phyloP scores from a whole-genome alignment of 2,329 filamentous ascomycete species.

The Leptographium galeiforme region DNA sequence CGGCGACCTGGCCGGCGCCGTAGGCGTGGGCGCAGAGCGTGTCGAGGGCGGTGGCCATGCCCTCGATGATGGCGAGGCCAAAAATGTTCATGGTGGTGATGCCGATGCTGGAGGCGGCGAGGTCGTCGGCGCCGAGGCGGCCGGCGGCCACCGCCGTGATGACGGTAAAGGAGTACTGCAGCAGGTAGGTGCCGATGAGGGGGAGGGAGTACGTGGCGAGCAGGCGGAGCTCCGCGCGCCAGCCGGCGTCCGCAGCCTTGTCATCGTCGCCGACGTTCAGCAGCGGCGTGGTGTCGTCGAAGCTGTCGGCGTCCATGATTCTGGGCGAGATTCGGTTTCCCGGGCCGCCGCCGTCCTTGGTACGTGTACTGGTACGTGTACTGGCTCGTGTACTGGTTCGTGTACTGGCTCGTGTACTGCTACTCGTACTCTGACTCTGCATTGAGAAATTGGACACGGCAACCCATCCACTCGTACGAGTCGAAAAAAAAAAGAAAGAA shows the following conservation, averaged over 20 bases:
- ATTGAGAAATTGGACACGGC: no score
- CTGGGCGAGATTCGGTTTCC: no score
- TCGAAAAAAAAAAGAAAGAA: no score
- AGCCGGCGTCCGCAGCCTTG: constrained; percentile 21
- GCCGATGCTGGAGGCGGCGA: constrained; percentile 38
- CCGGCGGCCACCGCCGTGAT: constrained; percentile 49
- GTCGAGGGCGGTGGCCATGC: constrained; percentile 58
- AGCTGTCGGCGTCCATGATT: no score
- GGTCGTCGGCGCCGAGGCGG: constrained; percentile 42
- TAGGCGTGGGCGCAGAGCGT: constrained; percentile 64
- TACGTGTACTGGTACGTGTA: no score
- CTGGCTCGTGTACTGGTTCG: no score
- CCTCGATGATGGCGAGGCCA: constrained; percentile 47
- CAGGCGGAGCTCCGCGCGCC: constrained; percentile 55
- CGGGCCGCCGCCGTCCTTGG: no score
- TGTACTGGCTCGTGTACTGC: no score
- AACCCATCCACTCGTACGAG: no score
- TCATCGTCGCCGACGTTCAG: constrained; percentile 34
- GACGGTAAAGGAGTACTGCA: constrained; percentile 50
- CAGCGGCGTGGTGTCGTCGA: neutral
- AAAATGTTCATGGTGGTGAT: constrained; percentile 49
- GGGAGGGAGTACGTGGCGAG: constrained; percentile 42
- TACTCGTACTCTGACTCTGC: no score
- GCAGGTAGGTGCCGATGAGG: constrained; percentile 43
- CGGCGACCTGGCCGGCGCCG: constrained; percentile 53